Evolutionary conservation across 768 basidiomycete species (phyloP), one percentile per base, ranked within the genome.

Genomic region (Nevesoporus exiguus): DNA sequence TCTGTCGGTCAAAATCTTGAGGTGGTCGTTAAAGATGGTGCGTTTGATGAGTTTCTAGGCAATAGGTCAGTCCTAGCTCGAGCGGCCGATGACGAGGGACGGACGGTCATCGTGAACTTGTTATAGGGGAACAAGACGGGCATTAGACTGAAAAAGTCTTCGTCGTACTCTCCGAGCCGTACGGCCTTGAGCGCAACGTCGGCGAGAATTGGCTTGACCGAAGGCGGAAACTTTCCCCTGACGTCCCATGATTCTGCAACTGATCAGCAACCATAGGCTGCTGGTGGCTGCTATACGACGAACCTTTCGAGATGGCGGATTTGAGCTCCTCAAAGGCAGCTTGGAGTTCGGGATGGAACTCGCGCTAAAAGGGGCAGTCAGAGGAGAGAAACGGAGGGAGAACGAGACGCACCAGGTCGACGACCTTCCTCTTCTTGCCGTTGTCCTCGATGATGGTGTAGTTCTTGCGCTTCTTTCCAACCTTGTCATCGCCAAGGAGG

Each of bases 101-200:
- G 48, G 51, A 90, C 87, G 47, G 80, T 88, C 86, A 98, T 93
- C 0, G 92, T 96, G 68, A 90, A 99, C 59, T 87, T 85, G 74
- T 99, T 99, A 66, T 98, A 98, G 0, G 93, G 93, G 63, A 98
- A 93, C 36, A 96, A 69, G 22, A 73, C 77, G 0, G 95, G 92
- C 83, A 98, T 88, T 19, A 88, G 76, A 62, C 83, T 86, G 73
- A 96, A 98, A 69, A 96, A 96, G 62, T 89, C 82, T 17, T 96
- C 94, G 57, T 92, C 88, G 71, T 96, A 97, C 66, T 95, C 85
- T 68, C 86, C 89, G n/a, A 90, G 77, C 25, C 79, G 75, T 62
- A 96, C 83, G 0, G 96, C 95, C 47, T 84, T 78, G 36, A 90
- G 65, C 0, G 93, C 91, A 37, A 91, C 79, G 10, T 81, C 67